Evolutionary conservation across 495 filamentous ascomycete species (phyloP), one percentile per base, ranked within the genome.

Genomic region (Apodospora peruviana): DNA sequence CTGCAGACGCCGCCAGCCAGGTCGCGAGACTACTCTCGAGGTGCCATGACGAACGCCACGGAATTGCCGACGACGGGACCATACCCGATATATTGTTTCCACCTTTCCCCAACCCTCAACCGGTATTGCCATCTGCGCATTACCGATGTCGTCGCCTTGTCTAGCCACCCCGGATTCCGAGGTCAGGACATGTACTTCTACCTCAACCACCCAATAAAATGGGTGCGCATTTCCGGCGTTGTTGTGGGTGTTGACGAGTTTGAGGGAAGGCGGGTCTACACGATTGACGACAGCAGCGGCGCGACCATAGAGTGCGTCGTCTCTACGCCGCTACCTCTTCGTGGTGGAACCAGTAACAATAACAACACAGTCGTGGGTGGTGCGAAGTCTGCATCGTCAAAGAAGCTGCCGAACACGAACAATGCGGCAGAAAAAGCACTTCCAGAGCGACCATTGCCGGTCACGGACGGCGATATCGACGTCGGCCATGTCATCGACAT

Each of bases 171-270:
- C 3, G 82, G 81, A 16, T 93, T 87, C 65, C 75, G 82, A 75
- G 88, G 87, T 32, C 82, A 88, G 64, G 70, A 82, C 56, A 68
- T 91, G 17, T 93, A 80, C 70, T 90, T 91, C 70, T 74, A 85
- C 70, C 60, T 76, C 27, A 96, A 96, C 71, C 90, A 97, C 65
- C 93, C 94, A 0, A 85, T 97, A 50, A 84, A 83, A 74, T 96
- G 82, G 79, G 80, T 93, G 35, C 80, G 83, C 52, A 56, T 96
- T 16, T 76, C 85, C 19, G 93, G 91, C 11, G 64, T 84, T 14
- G 77, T 98, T 17, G 84, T 95, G 40, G 85, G 87, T 11, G 72
- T 90, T 45, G 83, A 88, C 49, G 80, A 88, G 17, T 77, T 73
- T 46, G 61, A 72, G 10, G 72, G 68, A 4, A 78, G 76, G 49